Conservation (phyloP, 2,329 filamentous ascomycete species). For the Hypoxylon sp. region DNA sequence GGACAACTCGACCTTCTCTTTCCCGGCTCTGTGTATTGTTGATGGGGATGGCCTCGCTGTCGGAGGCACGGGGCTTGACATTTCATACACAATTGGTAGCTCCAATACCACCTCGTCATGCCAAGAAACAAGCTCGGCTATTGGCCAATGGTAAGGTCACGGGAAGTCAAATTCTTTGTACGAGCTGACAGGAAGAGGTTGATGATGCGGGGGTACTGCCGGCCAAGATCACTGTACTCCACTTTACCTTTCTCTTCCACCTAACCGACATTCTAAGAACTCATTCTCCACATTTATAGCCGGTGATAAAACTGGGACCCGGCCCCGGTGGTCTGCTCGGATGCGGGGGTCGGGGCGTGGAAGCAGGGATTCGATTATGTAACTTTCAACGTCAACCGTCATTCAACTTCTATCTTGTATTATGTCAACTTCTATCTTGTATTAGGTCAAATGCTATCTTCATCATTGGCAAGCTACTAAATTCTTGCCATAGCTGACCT, state of each 20-base stretch:
- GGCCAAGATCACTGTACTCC: neutral
- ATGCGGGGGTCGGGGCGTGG: neutral
- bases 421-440: too few relatives aligned
- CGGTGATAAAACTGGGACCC: neutral
- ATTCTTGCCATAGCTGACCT: too few relatives aligned
- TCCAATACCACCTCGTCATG: neutral
- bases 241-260: neutral
- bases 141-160: neutral
- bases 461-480: too few relatives aligned
- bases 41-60: neutral
- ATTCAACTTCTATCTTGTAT: too few relatives aligned
- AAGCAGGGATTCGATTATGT: neutral
- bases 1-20: neutral
- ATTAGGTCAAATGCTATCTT: too few relatives aligned
- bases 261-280: neutral
- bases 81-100: neutral
- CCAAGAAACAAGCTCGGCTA: neutral
- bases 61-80: constrained; percentile 1
- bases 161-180: neutral
- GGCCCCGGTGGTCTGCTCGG: neutral
- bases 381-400: neutral
- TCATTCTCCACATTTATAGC: neutral
- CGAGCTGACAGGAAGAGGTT: neutral
- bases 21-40: neutral
- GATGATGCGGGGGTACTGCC: neutral